A percentile compares a stretch with the other conserved stretches of the same genome.
Conservation (phyloP, 768 basidiomycete species). For the Holtermannia corniformis region DNA sequence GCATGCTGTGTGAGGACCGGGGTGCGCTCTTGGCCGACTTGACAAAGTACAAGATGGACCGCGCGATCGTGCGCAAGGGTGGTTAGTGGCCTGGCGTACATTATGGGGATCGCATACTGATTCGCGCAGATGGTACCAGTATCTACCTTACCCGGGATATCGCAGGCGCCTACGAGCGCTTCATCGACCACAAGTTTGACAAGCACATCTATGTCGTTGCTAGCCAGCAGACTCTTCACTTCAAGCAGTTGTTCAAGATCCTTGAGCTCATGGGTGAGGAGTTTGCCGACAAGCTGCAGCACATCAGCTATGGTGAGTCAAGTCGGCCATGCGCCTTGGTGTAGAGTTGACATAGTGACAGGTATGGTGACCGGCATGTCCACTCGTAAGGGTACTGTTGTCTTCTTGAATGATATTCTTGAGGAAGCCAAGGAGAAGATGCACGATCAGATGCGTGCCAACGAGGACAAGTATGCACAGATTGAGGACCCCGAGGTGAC, state of each 20-base stretch:
- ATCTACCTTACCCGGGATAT: conserved; percentile 95
- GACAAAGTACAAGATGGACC: conserved; percentile 82
- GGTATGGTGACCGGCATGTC: conserved; percentile 87
- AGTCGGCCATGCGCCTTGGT: conserved; percentile 36
- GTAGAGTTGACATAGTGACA: conserved; percentile 40
- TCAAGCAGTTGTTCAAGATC: conserved; percentile 87
- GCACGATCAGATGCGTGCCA: conserved; percentile 94
- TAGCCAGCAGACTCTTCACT: conserved; percentile 62
- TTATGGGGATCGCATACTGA: background rate
- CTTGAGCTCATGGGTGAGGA: conserved; percentile 79
- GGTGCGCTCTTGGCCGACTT: conserved; percentile 74
- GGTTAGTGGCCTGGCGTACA: conserved; percentile 24
- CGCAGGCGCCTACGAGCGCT: conserved; percentile 83
- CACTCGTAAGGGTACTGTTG: conserved; percentile 73
- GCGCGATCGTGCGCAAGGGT: conserved; percentile 74
- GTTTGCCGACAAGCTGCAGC: conserved; percentile 72
- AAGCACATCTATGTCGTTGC: conserved; percentile 91
- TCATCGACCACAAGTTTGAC: conserved; percentile 81
- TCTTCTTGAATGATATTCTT: conserved; percentile 76
- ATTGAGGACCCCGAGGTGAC: conserved; percentile 78
- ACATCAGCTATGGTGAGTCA: conserved; percentile 55
- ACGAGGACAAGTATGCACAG: conserved; percentile 80
- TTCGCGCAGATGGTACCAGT: conserved; percentile 66
- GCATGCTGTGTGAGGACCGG: conserved; percentile 49
- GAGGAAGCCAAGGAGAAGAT: conserved; percentile 77